Percentiles rank a stretch among this genome's conserved stretches.
phyloP scores from a whole-genome alignment of 768 basidiomycete species.

The Amanita thiersii region DNA sequence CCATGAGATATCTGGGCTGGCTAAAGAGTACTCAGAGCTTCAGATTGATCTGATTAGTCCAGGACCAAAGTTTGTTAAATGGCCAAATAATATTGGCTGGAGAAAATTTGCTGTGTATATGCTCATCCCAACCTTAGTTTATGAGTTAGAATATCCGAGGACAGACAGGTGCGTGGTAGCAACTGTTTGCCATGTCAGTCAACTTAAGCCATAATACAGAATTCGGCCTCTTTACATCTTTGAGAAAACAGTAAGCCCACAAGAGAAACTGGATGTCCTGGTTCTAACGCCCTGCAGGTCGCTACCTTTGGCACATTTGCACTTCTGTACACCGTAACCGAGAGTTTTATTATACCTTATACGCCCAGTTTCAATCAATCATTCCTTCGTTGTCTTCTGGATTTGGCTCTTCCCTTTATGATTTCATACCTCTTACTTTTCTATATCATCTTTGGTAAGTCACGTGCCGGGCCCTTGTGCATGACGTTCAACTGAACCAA shows the following conservation, averaged over 20 bases:
- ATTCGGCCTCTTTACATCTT: slow-evolving; percentile 78
- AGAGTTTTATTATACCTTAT: slow-evolving; percentile 87
- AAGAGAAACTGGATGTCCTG: slow-evolving; percentile 22
- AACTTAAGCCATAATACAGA: slow-evolving; percentile 19
- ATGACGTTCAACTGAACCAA: no score
- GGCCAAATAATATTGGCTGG: slow-evolving; percentile 80
- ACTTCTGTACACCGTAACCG: slow-evolving; percentile 87
- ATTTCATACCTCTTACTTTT: slow-evolving; percentile 83
- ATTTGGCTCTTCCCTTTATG: slow-evolving; percentile 91
- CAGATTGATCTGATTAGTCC: slow-evolving; percentile 67
- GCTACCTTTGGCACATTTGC: slow-evolving; percentile 97
- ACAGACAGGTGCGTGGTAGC: slow-evolving; percentile 57
- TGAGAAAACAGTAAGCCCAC: slow-evolving; percentile 53
- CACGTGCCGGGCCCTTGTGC: no score
- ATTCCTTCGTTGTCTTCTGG: slow-evolving; percentile 68
- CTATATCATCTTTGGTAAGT: slow-evolving; percentile 75
- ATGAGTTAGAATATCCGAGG: slow-evolving; percentile 93
- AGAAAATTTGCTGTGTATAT: slow-evolving; percentile 81
- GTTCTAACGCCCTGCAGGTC: slow-evolving; percentile 39
- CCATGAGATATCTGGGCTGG: slow-evolving; percentile 53
- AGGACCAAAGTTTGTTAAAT: slow-evolving; percentile 60
- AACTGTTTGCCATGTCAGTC: neutral
- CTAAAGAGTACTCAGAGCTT: slow-evolving; percentile 69
- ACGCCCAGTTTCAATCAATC: slow-evolving; percentile 62
- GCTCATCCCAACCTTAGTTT: slow-evolving; percentile 87